Conservation (phyloP, 176 grass and related monocot species). For the Avena sativa region DNA sequence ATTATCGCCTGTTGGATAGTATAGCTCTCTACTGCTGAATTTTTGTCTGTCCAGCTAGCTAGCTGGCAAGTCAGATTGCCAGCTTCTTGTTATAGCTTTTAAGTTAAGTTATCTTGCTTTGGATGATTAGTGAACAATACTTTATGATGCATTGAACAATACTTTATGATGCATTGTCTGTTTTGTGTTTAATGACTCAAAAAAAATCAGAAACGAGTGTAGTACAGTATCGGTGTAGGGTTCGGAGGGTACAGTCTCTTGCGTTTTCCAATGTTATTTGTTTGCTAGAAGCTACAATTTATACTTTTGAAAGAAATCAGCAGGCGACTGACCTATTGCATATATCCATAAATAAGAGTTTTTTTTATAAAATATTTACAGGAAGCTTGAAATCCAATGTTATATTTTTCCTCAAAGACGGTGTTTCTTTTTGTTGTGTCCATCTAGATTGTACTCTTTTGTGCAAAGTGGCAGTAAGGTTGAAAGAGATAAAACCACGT, state of each 20-base stretch:
- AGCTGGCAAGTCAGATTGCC: too few relatives aligned
- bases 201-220: too few relatives aligned
- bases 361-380: not conserved
- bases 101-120: too few relatives aligned
- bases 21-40: not conserved
- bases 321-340: not conserved
- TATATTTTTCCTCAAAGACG: constrained; percentile 44
- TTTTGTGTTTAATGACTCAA: too few relatives aligned
- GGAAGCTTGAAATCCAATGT: not conserved
- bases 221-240: too few relatives aligned
- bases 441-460: not conserved
- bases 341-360: not conserved
- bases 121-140: too few relatives aligned
- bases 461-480: constrained; percentile 63
- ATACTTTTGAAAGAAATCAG: not conserved
- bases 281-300: not conserved
- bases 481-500: constrained; percentile 39
- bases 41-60: too few relatives aligned
- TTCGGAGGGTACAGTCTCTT: not conserved
- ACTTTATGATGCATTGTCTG: too few relatives aligned
- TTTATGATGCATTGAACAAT: too few relatives aligned
- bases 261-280: not conserved
- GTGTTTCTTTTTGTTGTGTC: constrained; percentile 46
- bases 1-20: not conserved
- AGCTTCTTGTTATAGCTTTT: too few relatives aligned